Conservation (phyloP, 306 rosid genomes). For the Rosa multiflora region DNA sequence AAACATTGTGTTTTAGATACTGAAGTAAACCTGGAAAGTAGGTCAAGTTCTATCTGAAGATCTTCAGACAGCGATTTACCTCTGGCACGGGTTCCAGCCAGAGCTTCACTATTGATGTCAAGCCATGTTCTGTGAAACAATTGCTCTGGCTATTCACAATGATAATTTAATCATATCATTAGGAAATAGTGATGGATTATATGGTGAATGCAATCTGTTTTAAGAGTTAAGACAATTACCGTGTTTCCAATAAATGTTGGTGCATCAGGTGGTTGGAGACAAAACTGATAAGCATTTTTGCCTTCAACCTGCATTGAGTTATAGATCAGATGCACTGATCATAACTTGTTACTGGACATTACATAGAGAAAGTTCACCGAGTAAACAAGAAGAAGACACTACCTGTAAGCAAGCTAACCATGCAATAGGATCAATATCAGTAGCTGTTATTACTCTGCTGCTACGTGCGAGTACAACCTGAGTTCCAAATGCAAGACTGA, state of each 20-base stretch:
- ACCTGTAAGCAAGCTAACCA: conserved; percentile 90
- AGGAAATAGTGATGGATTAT: neutral
- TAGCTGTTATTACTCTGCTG: conserved; percentile 72
- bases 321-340: conserved; percentile 17
- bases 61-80: conserved; percentile 63
- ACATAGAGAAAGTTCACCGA: conserved; percentile 9
- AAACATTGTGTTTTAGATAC: conserved; percentile 13
- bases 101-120: conserved; percentile 76
- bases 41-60: conserved; percentile 75
- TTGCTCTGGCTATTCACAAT: conserved; percentile 93
- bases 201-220: neutral
- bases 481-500: conserved; percentile 23
- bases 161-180: conserved; percentile 28
- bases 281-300: conserved; percentile 75
- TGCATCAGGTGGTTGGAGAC: conserved; percentile 86
- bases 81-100: conserved; percentile 98
- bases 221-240: conserved; percentile 38
- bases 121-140: conserved; percentile 92
- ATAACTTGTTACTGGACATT: conserved; percentile 12
- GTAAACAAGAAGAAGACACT: conserved; percentile 7
- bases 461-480: conserved; percentile 96
- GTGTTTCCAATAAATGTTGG: conserved; percentile 91
- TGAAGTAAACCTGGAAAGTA: conserved; percentile 74
- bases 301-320: conserved; percentile 66
- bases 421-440: conserved; percentile 64